Percentiles rank a stretch among this genome's conserved stretches.
Conservation (phyloP, 148 eudicot genomes). For the Pouteria glomerata region DNA sequence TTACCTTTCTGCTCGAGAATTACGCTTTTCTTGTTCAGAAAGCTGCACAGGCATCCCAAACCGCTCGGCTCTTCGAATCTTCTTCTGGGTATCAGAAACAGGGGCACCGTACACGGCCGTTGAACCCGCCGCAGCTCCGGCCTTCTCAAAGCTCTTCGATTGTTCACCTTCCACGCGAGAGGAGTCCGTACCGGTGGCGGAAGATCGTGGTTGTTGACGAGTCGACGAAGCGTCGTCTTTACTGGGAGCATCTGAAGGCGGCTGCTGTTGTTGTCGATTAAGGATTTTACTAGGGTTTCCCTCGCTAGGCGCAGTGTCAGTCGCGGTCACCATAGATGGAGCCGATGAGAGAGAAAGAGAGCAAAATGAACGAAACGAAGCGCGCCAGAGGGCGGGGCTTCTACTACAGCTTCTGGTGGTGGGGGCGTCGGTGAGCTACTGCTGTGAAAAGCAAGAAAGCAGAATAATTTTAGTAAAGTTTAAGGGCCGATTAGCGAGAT, state of each 20-base stretch:
- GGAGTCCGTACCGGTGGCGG: background rate
- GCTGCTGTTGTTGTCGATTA: constrained; percentile 2
- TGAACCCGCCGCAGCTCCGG: background rate
- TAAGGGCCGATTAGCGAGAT: no score
- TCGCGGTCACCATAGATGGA: constrained; percentile 26
- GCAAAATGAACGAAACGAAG: no score
- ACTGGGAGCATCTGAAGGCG: constrained; percentile 10
- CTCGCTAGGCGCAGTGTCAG: constrained; percentile 10
- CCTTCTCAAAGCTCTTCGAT: constrained; percentile 7
- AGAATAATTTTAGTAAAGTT: no score
- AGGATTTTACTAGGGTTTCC: constrained; percentile 26
- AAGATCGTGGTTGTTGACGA: background rate
- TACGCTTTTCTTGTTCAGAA: constrained; percentile 73
- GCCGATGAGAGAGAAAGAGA: background rate
- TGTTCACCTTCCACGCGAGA: constrained; percentile 13
- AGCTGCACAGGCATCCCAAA: constrained; percentile 73
- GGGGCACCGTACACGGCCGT: constrained; percentile 14
- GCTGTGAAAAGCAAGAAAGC: no score
- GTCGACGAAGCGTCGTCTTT: background rate
- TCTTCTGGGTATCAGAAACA: constrained; percentile 48
- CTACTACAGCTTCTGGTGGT: no score
- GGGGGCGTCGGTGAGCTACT: no score
- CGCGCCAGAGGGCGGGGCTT: no score
- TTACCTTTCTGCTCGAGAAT: constrained; percentile 83
- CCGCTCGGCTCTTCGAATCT: constrained; percentile 75